A percentile compares a stretch with the other conserved stretches of the same genome.
These are phyloP conservation scores for Mariannaea elegans DNA, from an alignment of 2,329 filamentous ascomycete genomes.

Conservation along the genomic window DNA sequence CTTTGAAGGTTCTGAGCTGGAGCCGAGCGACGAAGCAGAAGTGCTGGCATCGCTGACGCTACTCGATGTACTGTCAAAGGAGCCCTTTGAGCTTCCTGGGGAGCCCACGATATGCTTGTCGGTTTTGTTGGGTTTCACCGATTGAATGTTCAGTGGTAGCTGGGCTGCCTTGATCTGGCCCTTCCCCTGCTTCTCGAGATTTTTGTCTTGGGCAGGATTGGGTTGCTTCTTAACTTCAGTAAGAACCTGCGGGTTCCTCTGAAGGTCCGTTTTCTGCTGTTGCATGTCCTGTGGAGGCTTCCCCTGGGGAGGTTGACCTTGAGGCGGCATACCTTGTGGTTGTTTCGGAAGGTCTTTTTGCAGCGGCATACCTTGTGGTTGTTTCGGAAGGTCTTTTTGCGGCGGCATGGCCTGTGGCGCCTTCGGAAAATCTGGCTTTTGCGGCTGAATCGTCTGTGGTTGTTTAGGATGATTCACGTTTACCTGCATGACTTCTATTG, in stretches of 20 bases:
- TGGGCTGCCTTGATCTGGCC: not conserved
- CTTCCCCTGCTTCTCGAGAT: not conserved
- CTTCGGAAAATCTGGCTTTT: not conserved
- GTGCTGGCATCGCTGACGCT: conserved; percentile 27
- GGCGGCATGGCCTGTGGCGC: not conserved
- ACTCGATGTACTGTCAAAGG: conserved; percentile 12
- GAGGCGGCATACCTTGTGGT: not conserved
- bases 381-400: not conserved
- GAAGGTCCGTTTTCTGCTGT: not conserved
- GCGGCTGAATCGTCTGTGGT: conserved; percentile 2
- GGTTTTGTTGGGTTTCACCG: not conserved
- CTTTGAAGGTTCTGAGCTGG: conserved; percentile 17
- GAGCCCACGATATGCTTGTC: not conserved
- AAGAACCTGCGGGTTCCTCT: not conserved
- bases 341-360: not conserved
- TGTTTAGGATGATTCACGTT: not conserved
- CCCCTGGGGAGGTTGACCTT: not conserved
- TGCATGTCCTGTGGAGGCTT: not conserved
- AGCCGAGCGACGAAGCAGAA: conserved; percentile 29
- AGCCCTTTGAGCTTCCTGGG: conserved; percentile 28
- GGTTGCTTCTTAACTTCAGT: not conserved
- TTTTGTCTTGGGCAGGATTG: too few species aligned
- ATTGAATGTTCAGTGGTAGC: too few species aligned
- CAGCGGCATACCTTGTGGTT: not conserved
- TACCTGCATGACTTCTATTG: not conserved